Evolutionary conservation across 768 basidiomycete genomes (phyloP), one percentile per base, ranked within the genome.

Genomic region (Amanita molliuscula): DNA sequence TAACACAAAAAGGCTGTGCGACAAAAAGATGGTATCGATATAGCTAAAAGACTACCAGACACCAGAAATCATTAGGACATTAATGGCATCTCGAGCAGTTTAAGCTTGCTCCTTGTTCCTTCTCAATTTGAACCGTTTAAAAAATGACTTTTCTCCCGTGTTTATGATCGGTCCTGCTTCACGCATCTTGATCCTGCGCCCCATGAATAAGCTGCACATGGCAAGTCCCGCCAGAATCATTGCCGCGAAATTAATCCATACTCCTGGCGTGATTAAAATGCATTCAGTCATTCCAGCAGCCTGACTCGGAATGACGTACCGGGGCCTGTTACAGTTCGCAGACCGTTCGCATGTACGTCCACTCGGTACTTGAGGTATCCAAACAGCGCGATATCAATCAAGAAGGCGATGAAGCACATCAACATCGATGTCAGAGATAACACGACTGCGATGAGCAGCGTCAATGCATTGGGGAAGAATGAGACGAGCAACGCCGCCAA

Each of bases 311-410:
- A 31, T 31, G 53, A 25, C 73, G 53, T 56, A 88, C 87, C 88
- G 53, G 80, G 79, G 4, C 72, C 82, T 16, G 83, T 72, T 50
- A 69, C 67, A 10, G 84, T 84, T 38, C 60, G 67, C 3, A 66
- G 65, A n/a, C 57, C 54, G 20, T 74, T 61, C 48, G 68, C 63
- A 9, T 88, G 68, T 49, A 77, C 70, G 38, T 65, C 64, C 56
- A 85, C 70, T 55, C 81, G 68, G 46, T 81, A 70, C 59, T 76
- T 79, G 46, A 82, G 72, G 51, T 72, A 78, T 3, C 70, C 79
- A 58, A 69, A 83, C 26, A 91, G 75, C 11, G 84, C 82, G 53
- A 89, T 82, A 62, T 91, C 86, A 61, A 85, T 78, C 36, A 77
- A 76, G 59, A 90, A 87, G 1, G 85, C 80, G 54, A 88, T 77